These are phyloP conservation scores for Colletotrichum truncatum DNA, from an alignment of 2,329 filamentous ascomycete genomes.

Conservation along the genomic window DNA sequence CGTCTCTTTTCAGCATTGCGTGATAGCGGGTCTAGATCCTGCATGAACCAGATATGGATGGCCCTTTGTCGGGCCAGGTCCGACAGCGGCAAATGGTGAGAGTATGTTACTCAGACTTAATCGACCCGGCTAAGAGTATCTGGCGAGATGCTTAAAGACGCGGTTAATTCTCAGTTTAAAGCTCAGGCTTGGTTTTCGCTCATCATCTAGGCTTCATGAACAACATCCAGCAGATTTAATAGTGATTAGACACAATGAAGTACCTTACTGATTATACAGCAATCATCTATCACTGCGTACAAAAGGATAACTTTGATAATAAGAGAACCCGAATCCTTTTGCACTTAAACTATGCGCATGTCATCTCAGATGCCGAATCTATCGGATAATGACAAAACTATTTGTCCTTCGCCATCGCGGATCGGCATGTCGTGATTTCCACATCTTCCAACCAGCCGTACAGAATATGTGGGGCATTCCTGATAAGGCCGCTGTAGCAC, in stretches of 20 bases:
- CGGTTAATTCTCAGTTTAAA: too few species aligned
- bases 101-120: not conserved
- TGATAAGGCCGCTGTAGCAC: not conserved
- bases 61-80: not conserved
- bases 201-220: too few species aligned
- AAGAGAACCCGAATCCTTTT: too few species aligned
- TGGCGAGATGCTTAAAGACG: too few species aligned
- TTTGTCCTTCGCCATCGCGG: not conserved
- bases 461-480: not conserved
- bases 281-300: too few species aligned
- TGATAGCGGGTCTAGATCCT: slow-evolving; percentile 3
- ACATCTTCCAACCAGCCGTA: not conserved
- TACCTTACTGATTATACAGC: too few species aligned
- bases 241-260: too few species aligned
- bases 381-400: not conserved
- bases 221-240: too few species aligned
- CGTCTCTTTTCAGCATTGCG: not conserved
- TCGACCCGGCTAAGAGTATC: too few species aligned
- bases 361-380: not conserved
- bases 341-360: too few species aligned
- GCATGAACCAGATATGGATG: not conserved
- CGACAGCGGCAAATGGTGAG: not conserved
- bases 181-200: too few species aligned
- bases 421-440: slow-evolving; percentile 17
- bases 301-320: too few species aligned